A percentile compares a stretch with the other conserved stretches of the same genome.
phyloP scores from a whole-genome alignment of 208 protist species.

The Wallacemonas sp. region DNA sequence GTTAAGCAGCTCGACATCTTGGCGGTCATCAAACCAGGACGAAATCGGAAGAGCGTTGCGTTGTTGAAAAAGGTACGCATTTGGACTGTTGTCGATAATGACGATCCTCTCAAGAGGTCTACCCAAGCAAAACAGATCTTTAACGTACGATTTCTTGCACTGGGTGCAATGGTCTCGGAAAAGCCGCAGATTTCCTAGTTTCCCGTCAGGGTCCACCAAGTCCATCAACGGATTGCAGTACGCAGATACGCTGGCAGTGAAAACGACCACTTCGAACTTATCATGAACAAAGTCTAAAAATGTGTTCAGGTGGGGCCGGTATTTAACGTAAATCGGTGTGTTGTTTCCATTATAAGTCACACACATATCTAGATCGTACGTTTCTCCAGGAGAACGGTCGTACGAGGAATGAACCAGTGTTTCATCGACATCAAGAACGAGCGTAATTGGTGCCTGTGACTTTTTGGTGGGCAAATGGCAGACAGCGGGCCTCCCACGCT shows the following conservation, averaged over 20 bases:
- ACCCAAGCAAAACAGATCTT: slow-evolving; percentile 57
- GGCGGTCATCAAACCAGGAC: slow-evolving; percentile 59
- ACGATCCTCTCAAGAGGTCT: slow-evolving; percentile 38
- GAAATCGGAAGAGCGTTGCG: slow-evolving; percentile 69
- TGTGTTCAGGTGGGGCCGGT: slow-evolving; percentile 48
- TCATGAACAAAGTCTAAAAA: slow-evolving; percentile 50
- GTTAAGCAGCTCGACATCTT: slow-evolving; percentile 46
- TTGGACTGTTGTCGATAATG: slow-evolving; percentile 73
- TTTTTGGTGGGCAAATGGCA: slow-evolving; percentile 35
- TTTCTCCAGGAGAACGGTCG: slow-evolving; percentile 22
- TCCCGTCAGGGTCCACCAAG: slow-evolving; percentile 38
- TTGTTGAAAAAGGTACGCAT: slow-evolving; percentile 68
- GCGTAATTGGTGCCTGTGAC: slow-evolving; percentile 25
- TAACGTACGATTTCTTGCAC: slow-evolving; percentile 47
- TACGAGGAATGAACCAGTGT: slow-evolving; percentile 58
- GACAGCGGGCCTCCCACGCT: slow-evolving; percentile 22
- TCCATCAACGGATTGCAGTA: slow-evolving; percentile 61
- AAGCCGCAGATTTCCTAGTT: slow-evolving; percentile 45
- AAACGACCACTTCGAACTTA: slow-evolving; percentile 65
- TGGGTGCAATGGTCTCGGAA: slow-evolving; percentile 61
- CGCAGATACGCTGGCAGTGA: slow-evolving; percentile 49
- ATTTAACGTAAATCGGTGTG: slow-evolving; percentile 50
- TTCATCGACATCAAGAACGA: slow-evolving; percentile 62
- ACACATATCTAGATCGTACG: slow-evolving; percentile 40
- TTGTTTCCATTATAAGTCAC: slow-evolving; percentile 23